Evolutionary conservation across 2,329 filamentous ascomycete genomes (phyloP).

Genomic region (Neurospora sp.): DNA sequence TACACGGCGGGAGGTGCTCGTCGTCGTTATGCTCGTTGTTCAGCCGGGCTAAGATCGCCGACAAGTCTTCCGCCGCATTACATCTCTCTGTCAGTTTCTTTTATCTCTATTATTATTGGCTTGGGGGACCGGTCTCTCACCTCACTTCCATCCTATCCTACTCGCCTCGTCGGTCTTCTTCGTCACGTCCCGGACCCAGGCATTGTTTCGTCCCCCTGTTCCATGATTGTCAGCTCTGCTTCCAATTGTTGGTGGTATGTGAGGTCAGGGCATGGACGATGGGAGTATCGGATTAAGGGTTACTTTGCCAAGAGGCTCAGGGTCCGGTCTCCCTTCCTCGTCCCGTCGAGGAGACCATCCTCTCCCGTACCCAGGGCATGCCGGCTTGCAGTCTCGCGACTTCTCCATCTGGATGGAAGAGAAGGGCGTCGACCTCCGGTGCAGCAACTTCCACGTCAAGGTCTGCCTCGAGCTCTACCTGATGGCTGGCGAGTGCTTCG

Average conservation of each 20-base stretch:
- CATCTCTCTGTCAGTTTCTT: too few relatives aligned
- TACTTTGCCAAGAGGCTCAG: rapidly evolving
- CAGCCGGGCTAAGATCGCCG: too few relatives aligned
- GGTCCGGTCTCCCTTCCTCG: constrained; percentile 16
- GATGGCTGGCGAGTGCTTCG: constrained; percentile 11
- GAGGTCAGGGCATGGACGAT: neutral
- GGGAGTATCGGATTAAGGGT: neutral
- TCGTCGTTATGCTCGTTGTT: too few relatives aligned
- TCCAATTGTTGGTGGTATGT: neutral
- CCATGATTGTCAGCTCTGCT: neutral
- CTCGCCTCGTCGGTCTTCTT: neutral
- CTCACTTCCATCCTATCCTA: neutral
- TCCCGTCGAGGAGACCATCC: constrained; percentile 21
- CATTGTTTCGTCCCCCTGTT: neutral
- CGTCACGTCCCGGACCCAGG: neutral
- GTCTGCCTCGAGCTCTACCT: constrained; percentile 15
- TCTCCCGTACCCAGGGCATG: constrained; percentile 21
- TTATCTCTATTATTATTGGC: too few relatives aligned
- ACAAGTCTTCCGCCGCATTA: too few relatives aligned
- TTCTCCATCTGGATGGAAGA: constrained; percentile 18
- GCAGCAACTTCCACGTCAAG: constrained; percentile 21
- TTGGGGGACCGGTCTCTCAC: too few relatives aligned
- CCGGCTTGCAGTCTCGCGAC: constrained; percentile 15
- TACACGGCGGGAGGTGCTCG: neutral
- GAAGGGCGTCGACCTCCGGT: constrained; percentile 17